Evolutionary conservation across 2,329 filamentous ascomycete genomes (phyloP).

Genomic region (Fonsecaea erecta): DNA sequence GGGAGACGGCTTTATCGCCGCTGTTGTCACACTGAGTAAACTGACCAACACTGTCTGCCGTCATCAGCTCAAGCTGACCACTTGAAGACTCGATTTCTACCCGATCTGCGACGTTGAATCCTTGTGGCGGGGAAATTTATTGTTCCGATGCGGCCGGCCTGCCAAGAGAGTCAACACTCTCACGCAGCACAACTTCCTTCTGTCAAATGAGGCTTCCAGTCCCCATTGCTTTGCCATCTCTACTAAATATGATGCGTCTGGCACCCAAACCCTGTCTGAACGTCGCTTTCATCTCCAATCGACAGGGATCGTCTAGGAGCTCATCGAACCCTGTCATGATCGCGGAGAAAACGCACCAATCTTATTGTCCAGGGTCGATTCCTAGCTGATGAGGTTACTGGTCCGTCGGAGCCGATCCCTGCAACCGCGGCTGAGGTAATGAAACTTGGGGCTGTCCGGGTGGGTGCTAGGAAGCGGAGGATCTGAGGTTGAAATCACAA

Average conservation of each 20-base stretch:
- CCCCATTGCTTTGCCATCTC: not conserved
- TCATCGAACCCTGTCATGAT: not conserved
- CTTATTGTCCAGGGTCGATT: not conserved
- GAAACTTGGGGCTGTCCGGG: not conserved
- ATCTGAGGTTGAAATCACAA: not conserved
- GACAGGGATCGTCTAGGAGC: not conserved
- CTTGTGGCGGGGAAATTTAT: no score
- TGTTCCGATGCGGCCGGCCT: no score
- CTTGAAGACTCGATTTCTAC: no score
- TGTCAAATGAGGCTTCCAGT: not conserved
- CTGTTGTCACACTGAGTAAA: no score
- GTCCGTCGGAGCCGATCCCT: not conserved
- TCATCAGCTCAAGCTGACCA: no score
- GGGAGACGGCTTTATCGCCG: no score
- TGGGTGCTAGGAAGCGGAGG: not conserved
- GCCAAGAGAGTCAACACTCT: not conserved
- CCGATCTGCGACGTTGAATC: no score
- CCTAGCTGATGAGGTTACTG: not conserved
- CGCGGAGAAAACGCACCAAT: not conserved
- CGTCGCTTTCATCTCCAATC: not conserved
- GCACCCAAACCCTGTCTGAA: not conserved
- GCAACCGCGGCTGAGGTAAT: not conserved
- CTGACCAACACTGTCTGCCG: no score
- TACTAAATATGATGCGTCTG: not conserved
- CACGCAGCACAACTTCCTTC: not conserved